Conservation (phyloP, 2,329 filamentous ascomycete genomes). For the Pseudogymnoascus sp. region DNA sequence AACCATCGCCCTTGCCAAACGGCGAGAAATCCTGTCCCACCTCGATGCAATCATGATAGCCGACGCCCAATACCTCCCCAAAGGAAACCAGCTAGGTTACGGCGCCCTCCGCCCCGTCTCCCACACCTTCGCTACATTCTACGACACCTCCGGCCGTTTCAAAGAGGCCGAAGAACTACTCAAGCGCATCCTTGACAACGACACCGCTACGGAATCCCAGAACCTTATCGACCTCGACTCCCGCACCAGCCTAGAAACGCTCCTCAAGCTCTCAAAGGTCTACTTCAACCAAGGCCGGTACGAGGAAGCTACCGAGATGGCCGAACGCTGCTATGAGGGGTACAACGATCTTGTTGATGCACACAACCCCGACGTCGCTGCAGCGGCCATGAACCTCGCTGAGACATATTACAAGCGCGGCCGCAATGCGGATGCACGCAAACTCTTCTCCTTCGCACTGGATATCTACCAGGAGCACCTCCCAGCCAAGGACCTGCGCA, state of each 20-base stretch:
- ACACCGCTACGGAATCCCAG: conserved; percentile 5
- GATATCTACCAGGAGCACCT: background rate
- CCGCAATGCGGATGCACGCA: background rate
- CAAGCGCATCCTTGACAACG: background rate
- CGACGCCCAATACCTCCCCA: background rate
- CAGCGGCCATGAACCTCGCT: background rate
- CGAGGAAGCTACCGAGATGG: conserved; percentile 9
- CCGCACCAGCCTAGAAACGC: background rate
- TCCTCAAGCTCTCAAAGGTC: background rate
- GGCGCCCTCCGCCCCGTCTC: background rate
- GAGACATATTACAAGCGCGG: background rate
- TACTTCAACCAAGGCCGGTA: conserved; percentile 11
- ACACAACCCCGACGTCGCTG: background rate
- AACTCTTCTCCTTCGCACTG: conserved; percentile 3
- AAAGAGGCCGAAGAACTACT: background rate
- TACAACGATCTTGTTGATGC: background rate
- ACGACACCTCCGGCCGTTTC: background rate
- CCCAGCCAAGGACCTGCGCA: background rate
- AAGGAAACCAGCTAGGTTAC: background rate
- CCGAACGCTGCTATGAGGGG: background rate
- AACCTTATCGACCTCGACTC: conserved; percentile 12
- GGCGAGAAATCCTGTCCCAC: background rate
- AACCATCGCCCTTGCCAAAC: background rate
- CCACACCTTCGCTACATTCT: background rate
- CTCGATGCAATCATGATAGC: background rate